phyloP scores from a whole-genome alignment of 2,329 filamentous ascomycete species.

The Trematosphaeria pertusa region DNA sequence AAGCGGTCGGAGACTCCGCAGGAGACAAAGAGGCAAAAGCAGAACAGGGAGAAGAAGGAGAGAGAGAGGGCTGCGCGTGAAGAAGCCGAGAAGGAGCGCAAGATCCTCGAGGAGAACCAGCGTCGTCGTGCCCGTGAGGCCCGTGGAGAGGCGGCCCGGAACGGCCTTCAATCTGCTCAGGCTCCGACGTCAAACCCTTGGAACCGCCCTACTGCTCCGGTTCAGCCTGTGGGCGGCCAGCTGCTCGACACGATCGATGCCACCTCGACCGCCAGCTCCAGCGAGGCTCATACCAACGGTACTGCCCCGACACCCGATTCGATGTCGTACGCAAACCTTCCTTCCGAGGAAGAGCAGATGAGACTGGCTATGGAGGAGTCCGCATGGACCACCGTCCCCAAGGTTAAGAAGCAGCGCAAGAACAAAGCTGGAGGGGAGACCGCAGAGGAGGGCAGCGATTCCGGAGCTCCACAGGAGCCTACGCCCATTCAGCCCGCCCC shows the following conservation, averaged over 20 bases:
- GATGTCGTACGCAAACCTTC: slow-evolving; percentile 57
- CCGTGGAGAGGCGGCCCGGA: slow-evolving; percentile 83
- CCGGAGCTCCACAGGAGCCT: slow-evolving; percentile 21
- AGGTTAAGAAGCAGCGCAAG: slow-evolving; percentile 63
- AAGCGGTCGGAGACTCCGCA: slow-evolving; percentile 61
- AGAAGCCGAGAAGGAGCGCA: slow-evolving; percentile 79
- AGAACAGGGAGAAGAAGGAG: slow-evolving; percentile 89
- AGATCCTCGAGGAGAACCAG: slow-evolving; percentile 80
- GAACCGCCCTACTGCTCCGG: slow-evolving; percentile 47
- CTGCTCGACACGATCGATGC: slow-evolving; percentile 61
- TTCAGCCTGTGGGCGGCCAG: slow-evolving; percentile 31
- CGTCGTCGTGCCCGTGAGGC: slow-evolving; percentile 80
- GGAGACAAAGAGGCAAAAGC: slow-evolving; percentile 94
- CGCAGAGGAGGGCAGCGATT: slow-evolving; percentile 49
- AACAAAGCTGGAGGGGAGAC: slow-evolving; percentile 53
- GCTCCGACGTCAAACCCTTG: slow-evolving; percentile 62
- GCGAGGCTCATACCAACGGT: slow-evolving; percentile 46
- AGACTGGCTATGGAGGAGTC: slow-evolving; percentile 59
- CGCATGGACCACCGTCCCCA: slow-evolving; percentile 67
- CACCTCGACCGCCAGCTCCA: slow-evolving; percentile 50
- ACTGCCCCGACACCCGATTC: slow-evolving; percentile 48
- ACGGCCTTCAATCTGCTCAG: slow-evolving; percentile 65
- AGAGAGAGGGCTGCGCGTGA: slow-evolving; percentile 76
- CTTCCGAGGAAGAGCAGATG: slow-evolving; percentile 68
- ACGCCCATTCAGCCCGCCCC: slow-evolving; percentile 26